Conservation (phyloP, 2,329 filamentous ascomycete genomes). For the Davidsoniella virescens region DNA sequence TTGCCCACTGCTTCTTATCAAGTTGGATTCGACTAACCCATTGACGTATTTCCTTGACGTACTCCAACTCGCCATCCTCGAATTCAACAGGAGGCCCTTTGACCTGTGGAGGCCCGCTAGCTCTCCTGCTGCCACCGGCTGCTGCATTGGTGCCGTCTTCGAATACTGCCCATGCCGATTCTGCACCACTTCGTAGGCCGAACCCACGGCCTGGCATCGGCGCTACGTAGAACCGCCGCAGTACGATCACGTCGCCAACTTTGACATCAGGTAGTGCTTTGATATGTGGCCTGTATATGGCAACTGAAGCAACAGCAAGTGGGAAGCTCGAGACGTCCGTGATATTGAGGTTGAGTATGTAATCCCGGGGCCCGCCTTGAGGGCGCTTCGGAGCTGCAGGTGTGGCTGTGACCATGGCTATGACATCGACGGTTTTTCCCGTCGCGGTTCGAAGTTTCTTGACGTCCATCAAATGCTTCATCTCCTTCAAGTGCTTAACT, state of each 20-base stretch:
- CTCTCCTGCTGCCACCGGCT: not conserved
- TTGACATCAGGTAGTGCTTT: slow-evolving; percentile 37
- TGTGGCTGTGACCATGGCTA: slow-evolving; percentile 36
- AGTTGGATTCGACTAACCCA: slow-evolving; percentile 1
- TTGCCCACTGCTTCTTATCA: slow-evolving; percentile 8
- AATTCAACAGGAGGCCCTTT: slow-evolving; percentile 44
- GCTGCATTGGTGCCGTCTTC: slow-evolving; percentile 21
- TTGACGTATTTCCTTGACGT: not conserved
- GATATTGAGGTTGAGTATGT: slow-evolving; percentile 40
- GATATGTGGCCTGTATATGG: slow-evolving; percentile 42
- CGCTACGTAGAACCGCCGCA: slow-evolving; percentile 38
- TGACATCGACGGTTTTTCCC: slow-evolving; percentile 29
- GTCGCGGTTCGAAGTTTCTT: slow-evolving; percentile 29
- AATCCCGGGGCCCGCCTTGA: slow-evolving; percentile 42
- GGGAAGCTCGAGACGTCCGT: slow-evolving; percentile 40
- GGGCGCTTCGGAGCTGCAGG: slow-evolving; percentile 36
- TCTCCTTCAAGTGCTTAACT: slow-evolving; percentile 28
- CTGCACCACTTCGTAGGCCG: slow-evolving; percentile 36
- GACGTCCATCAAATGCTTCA: slow-evolving; percentile 37
- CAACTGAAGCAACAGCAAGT: slow-evolving; percentile 33
- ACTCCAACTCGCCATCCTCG: slow-evolving; percentile 27
- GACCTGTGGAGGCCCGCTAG: slow-evolving; percentile 30
- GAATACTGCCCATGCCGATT: slow-evolving; percentile 46
- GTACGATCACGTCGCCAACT: slow-evolving; percentile 40
- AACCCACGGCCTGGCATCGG: slow-evolving; percentile 38